A percentile compares a stretch with the other conserved stretches of the same genome.
phyloP scores from a whole-genome alignment of 148 eudicot species.

The Gaultheria prostrata region DNA sequence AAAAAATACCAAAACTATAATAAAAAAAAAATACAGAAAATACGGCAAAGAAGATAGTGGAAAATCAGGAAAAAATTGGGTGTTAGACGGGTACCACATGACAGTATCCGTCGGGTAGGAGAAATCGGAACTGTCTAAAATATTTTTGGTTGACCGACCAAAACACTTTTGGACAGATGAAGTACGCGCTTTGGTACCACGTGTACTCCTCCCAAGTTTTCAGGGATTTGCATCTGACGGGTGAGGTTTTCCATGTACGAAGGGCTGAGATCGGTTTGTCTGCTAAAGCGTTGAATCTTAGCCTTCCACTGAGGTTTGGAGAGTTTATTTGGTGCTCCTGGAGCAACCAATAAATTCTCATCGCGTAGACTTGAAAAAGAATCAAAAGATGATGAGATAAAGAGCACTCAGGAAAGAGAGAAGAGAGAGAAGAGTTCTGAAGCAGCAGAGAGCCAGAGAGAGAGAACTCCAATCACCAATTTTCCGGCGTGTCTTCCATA shows the following conservation, averaged over 20 bases:
- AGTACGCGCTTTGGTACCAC: too few relatives aligned
- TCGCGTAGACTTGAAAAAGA: not conserved
- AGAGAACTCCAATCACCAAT: conserved; percentile 3
- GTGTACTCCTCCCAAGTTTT: too few relatives aligned
- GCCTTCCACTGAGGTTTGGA: conserved; percentile 44
- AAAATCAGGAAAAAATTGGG: too few relatives aligned
- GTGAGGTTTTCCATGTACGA: not conserved
- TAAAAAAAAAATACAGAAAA: too few relatives aligned
- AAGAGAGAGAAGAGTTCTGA: conserved; percentile 15
- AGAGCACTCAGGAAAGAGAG: conserved; percentile 21
- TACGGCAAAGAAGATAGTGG: too few relatives aligned
- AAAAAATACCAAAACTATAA: too few relatives aligned
- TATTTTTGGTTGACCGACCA: too few relatives aligned
- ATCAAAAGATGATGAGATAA: conserved; percentile 28
- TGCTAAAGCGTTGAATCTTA: conserved; percentile 34
- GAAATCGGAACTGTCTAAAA: too few relatives aligned
- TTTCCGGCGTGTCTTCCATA: conserved; percentile 6
- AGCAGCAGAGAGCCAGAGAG: conserved; percentile 8
- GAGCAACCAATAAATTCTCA: too few relatives aligned
- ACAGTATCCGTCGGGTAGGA: too few relatives aligned
- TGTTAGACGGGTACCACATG: too few relatives aligned
- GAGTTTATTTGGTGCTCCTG: not conserved
- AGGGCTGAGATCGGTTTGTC: conserved; percentile 28
- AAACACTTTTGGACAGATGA: too few relatives aligned
- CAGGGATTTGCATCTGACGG: not conserved